These are phyloP conservation scores for Ehretia macrophylla DNA, from an alignment of 257 asterid genomes.

Conservation along the genomic window DNA sequence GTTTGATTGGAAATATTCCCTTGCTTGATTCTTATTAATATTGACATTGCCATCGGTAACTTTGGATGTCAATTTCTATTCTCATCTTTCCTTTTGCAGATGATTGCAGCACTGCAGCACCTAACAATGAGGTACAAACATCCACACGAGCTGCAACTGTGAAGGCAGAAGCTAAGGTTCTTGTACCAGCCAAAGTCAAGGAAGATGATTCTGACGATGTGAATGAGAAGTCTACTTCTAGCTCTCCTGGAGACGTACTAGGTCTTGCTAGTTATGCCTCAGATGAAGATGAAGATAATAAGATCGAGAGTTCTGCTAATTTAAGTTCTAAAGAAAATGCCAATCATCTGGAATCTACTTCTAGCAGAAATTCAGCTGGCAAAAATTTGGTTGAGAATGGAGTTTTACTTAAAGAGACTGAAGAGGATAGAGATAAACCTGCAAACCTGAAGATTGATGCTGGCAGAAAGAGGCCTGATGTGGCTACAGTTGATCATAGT, in stretches of 20 bases:
- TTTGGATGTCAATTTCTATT: neutral
- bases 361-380: constrained; percentile 29
- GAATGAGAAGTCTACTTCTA: constrained; percentile 52
- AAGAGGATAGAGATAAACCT: constrained; percentile 18
- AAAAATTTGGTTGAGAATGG: constrained; percentile 37
- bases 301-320: constrained; percentile 46
- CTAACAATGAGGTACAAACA: constrained; percentile 35
- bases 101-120: constrained; percentile 32
- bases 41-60: too few species aligned
- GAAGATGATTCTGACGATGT: constrained; percentile 38
- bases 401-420: constrained; percentile 32
- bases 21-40: neutral
- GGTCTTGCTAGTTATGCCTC: constrained; percentile 93
- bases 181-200: constrained; percentile 45
- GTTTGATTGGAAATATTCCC: constrained; percentile 2
- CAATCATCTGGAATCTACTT: constrained; percentile 25
- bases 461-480: constrained; percentile 25
- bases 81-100: constrained; percentile 28
- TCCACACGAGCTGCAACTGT: constrained; percentile 47
- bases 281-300: constrained; percentile 74
- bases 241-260: constrained; percentile 62
- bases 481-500: constrained; percentile 13
- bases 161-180: constrained; percentile 57
- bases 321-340: constrained; percentile 32
- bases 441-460: constrained; percentile 26